Evolutionary conservation across 768 basidiomycete species (phyloP).

Genomic region (Tylopilus sp.): DNA sequence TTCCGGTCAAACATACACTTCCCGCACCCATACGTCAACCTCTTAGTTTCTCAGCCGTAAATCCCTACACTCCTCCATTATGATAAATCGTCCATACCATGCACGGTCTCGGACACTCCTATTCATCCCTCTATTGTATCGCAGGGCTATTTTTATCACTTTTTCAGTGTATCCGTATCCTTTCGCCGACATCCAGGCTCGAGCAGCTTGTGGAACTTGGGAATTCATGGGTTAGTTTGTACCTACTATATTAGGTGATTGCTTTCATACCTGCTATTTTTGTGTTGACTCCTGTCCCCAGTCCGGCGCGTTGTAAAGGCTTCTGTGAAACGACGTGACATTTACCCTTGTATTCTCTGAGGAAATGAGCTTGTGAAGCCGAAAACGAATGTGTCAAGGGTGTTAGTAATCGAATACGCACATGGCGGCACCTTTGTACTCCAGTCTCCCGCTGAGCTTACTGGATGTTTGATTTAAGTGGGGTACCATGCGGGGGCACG

Average conservation of each 20-base stretch:
- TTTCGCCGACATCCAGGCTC: not conserved
- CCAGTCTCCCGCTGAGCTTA: not conserved
- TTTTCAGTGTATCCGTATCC: constrained; percentile 18
- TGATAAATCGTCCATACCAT: constrained; percentile 2
- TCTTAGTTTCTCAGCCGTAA: constrained; percentile 13
- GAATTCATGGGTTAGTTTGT: constrained; percentile 9
- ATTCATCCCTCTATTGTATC: constrained; percentile 7
- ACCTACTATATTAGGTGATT: constrained; percentile 29
- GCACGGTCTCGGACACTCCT: constrained; percentile 7
- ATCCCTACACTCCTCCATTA: not conserved
- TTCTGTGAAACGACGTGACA: constrained; percentile 5
- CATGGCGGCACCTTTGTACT: constrained; percentile 20
- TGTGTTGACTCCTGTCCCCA: constrained; percentile 16
- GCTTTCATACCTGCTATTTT: constrained; percentile 26
- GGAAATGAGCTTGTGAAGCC: constrained; percentile 22
- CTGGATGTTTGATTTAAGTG: constrained; percentile 10
- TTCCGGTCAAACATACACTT: constrained; percentile 21
- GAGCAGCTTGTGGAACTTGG: not conserved
- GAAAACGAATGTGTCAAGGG: constrained; percentile 4
- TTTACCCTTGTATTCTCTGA: constrained; percentile 24
- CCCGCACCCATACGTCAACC: constrained; percentile 11
- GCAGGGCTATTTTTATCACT: constrained; percentile 5
- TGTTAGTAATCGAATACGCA: not conserved
- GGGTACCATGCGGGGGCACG: not conserved
- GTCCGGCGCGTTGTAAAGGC: not conserved